Percentiles rank a stretch among this genome's conserved stretches.
These are phyloP conservation scores for Fusarium agapanthi DNA, from an alignment of 2,329 filamentous ascomycete genomes.

Conservation along the genomic window DNA sequence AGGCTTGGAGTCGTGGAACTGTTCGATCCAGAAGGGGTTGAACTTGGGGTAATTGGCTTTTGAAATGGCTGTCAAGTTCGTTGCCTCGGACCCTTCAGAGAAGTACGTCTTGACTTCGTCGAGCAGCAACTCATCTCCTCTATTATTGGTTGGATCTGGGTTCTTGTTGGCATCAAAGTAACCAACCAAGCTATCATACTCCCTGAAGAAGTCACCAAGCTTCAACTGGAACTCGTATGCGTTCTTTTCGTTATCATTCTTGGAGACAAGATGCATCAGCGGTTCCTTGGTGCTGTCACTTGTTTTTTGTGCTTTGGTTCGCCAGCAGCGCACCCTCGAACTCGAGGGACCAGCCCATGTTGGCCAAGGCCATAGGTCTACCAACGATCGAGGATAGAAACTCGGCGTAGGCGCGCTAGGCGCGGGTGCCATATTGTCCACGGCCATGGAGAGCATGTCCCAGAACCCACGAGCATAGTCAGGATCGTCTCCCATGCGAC, in stretches of 20 bases:
- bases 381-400: not conserved
- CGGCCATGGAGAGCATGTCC: not conserved
- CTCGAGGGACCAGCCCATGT: not conserved
- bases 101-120: not conserved
- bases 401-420: not conserved
- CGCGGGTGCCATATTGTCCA: not conserved
- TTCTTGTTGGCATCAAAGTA: not conserved
- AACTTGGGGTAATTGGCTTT: not conserved
- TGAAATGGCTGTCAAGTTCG: not conserved
- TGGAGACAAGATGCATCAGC: not conserved
- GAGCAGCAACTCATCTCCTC: not conserved
- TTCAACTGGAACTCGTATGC: not conserved
- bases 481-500: not conserved
- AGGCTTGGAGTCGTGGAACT: not conserved
- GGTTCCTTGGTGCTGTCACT: not conserved
- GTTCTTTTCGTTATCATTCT: not conserved
- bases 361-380: not conserved
- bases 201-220: not conserved
- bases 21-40: not conserved
- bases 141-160: rapidly evolving
- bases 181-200: not conserved
- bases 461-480: not conserved
- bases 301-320: not conserved
- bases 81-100: no score
- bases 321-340: not conserved